Conservation (phyloP, 1,139 yeast species). For the Meyerozyma smithsonii region DNA sequence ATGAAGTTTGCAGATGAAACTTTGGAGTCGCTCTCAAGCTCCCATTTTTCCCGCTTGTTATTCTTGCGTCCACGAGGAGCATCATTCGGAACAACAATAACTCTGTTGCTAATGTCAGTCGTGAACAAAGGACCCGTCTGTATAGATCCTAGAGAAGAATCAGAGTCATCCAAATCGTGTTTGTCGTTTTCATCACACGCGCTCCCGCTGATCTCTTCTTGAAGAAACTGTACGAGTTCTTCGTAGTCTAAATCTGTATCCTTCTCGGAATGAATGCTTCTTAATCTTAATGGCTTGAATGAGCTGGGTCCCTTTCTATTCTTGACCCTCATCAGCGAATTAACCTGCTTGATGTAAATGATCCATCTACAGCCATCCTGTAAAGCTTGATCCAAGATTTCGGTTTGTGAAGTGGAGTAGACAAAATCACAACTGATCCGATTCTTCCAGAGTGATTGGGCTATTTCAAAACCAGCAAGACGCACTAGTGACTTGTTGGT, state of each 20-base stretch:
- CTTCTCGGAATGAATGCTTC: conserved; percentile 50
- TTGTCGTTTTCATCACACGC: conserved; percentile 17
- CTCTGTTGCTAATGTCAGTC: conserved; percentile 51
- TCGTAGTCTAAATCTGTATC: conserved; percentile 71
- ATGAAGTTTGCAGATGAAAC: conserved; percentile 55
- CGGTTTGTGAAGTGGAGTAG: conserved; percentile 56
- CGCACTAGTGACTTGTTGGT: conserved; percentile 49
- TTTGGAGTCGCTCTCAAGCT: conserved; percentile 67
- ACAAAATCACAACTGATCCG: conserved; percentile 71
- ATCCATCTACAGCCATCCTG: conserved; percentile 73
- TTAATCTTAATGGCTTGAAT: conserved; percentile 72
- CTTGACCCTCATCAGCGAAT: conserved; percentile 21
- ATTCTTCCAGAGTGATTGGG: conserved; percentile 63
- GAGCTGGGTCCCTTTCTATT: conserved; percentile 31
- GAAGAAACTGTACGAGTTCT: conserved; percentile 53
- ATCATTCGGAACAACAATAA: conserved; percentile 59
- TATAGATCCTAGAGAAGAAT: conserved; percentile 1
- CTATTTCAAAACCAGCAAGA: conserved; percentile 58
- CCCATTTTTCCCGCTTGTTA: conserved; percentile 71
- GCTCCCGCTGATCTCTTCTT: conserved; percentile 36
- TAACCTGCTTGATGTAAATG: conserved; percentile 61
- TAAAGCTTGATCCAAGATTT: conserved; percentile 58
- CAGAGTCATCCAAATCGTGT: conserved; percentile 6
- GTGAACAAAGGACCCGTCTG: conserved; percentile 25
- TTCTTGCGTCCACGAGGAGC: conserved; percentile 70